phyloP scores from a whole-genome alignment of 1,139 yeast species.

The Saccharomyces hybrid region DNA sequence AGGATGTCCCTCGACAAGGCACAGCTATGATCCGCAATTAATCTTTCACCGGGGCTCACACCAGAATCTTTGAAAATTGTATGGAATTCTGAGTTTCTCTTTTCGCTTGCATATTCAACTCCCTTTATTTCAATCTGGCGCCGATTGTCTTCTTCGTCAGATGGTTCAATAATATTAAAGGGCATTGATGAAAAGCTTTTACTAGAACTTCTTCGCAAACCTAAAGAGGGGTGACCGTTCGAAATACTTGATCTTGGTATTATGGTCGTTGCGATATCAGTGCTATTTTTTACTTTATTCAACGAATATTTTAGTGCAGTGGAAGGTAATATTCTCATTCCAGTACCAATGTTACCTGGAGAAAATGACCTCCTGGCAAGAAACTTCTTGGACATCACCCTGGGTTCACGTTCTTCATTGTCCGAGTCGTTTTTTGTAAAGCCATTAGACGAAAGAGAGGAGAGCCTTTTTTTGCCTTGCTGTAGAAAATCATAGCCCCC shows the following conservation, averaged over 20 bases:
- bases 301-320: constrained; percentile 19
- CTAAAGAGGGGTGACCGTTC: not conserved
- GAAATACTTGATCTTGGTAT: constrained; percentile 13
- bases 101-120: constrained; percentile 33
- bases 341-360: constrained; percentile 18
- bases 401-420: constrained; percentile 18
- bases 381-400: constrained; percentile 23
- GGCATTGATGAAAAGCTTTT: constrained; percentile 8
- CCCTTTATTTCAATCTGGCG: constrained; percentile 21
- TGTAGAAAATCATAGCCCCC: constrained; percentile 10
- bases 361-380: constrained; percentile 27
- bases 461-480: constrained; percentile 11
- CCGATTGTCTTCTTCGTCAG: constrained; percentile 12
- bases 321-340: constrained; percentile 20
- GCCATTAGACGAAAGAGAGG: not conserved
- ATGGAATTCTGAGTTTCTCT: constrained; percentile 58
- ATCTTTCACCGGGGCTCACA: constrained; percentile 44
- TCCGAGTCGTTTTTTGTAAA: not conserved
- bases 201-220: constrained; percentile 1
- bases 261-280: constrained; percentile 6
- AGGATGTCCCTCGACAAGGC: constrained; percentile 65
- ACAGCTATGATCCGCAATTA: constrained; percentile 62
- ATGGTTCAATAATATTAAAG: constrained; percentile 12
- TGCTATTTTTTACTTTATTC: constrained; percentile 15
- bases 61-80: constrained; percentile 44